Conservation (phyloP, 129 eudicot species). For the carrot (Daucus carota) region DH1_v3.0 NC_030389.2:44276501-44277000, state of each 20-base stretch:
- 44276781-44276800: not conserved
- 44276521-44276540: too few relatives aligned
- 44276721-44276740: not conserved
- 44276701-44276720: not conserved
- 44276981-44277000: too few relatives aligned
- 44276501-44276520: too few relatives aligned
- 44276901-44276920: too few relatives aligned
- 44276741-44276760: not conserved
- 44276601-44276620: not conserved
- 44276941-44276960: too few relatives aligned
- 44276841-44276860: not conserved
- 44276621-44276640: not conserved
- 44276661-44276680: not conserved
- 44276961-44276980: too few relatives aligned
- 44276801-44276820: not conserved
- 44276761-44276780: not conserved
- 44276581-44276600: not conserved
- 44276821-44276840: not conserved
- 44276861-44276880: not conserved
- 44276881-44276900: too few relatives aligned
- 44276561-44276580: not conserved
- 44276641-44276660: not conserved
- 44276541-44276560: too few relatives aligned
- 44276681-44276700: not conserved
- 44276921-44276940: too few relatives aligned